Conservation (phyloP, 352 stramenopile genomes). For the Bremia lactucae region DNA sequence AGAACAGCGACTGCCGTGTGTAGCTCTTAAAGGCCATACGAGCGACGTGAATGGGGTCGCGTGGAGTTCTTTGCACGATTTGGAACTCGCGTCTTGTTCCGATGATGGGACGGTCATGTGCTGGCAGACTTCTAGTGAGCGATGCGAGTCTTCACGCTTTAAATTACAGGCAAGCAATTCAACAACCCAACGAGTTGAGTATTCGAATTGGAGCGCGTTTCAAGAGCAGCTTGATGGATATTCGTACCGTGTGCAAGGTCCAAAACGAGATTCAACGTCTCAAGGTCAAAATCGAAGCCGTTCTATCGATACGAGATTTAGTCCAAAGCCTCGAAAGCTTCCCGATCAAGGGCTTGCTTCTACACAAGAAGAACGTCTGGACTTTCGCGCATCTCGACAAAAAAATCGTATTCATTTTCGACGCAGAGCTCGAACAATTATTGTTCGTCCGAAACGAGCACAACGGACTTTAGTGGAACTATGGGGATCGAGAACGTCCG, state of each 20-base stretch:
- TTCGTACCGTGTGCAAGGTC: conserved; percentile 18
- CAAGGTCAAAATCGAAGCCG: background rate
- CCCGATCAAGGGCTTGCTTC: conserved; percentile 8
- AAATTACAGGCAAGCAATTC: too few relatives aligned
- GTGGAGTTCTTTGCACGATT: conserved; percentile 42
- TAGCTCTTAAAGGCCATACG: conserved; percentile 47
- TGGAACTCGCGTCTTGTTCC: conserved; percentile 39
- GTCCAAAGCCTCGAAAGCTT: conserved; percentile 11
- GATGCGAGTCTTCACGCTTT: too few relatives aligned
- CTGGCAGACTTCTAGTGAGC: too few relatives aligned
- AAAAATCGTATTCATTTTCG: conserved; percentile 11
- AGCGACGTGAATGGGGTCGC: conserved; percentile 61
- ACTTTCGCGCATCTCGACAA: background rate
- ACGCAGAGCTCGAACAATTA: conserved; percentile 3
- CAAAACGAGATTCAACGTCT: conserved; percentile 1
- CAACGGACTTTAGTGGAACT: conserved; percentile 36
- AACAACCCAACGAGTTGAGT: conserved; percentile 24
- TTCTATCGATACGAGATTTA: background rate
- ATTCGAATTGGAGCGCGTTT: too few relatives aligned
- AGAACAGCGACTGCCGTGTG: conserved; percentile 14
- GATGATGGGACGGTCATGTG: conserved; percentile 53
- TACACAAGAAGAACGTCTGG: conserved; percentile 5
- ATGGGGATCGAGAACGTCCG: conserved; percentile 18
- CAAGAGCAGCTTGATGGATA: too few relatives aligned
- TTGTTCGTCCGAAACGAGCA: conserved; percentile 8